These are phyloP conservation scores for Microstroma glucosiphilum DNA, from an alignment of 1,284 basidiomycete genomes.

Conservation along the genomic window DNA sequence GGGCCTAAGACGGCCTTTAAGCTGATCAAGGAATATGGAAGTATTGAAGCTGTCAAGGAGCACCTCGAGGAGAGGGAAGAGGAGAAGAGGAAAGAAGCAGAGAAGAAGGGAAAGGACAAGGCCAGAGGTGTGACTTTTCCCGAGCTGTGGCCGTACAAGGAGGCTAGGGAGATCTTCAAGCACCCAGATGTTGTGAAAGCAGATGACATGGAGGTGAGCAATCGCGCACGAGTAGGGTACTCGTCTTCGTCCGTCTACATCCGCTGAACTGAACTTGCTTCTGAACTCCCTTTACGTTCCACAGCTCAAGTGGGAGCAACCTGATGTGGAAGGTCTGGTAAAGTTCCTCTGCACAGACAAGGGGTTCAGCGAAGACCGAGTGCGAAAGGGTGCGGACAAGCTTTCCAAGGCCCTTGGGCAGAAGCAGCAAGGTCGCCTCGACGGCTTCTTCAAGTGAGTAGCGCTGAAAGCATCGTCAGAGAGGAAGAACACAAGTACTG, in stretches of 20 bases:
- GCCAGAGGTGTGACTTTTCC: slow-evolving; percentile 57
- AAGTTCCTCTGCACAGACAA: slow-evolving; percentile 91
- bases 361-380: slow-evolving; percentile 96
- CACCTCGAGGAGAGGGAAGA: slow-evolving; percentile 57
- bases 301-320: slow-evolving; percentile 82
- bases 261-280: background rate
- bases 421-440: slow-evolving; percentile 92
- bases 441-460: slow-evolving; percentile 70
- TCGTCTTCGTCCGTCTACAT: background rate
- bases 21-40: slow-evolving; percentile 78
- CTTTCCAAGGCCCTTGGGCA: slow-evolving; percentile 75
- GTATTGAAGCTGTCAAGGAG: slow-evolving; percentile 71
- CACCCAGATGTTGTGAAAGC: slow-evolving; percentile 82
- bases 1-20: slow-evolving; percentile 95
- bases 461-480: too few species aligned
- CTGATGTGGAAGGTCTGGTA: slow-evolving; percentile 87
- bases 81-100: slow-evolving; percentile 13
- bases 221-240: slow-evolving; percentile 28
- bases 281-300: slow-evolving; percentile 45
- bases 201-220: slow-evolving; percentile 63
- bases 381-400: slow-evolving; percentile 90
- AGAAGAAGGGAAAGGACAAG: slow-evolving; percentile 59
- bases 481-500: background rate
- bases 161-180: slow-evolving; percentile 82
- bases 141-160: slow-evolving; percentile 92